Evolutionary conservation across 352 stramenopile genomes (phyloP), one percentile per base, ranked within the genome.

Genomic region (Pythium pectinolyticum): DNA sequence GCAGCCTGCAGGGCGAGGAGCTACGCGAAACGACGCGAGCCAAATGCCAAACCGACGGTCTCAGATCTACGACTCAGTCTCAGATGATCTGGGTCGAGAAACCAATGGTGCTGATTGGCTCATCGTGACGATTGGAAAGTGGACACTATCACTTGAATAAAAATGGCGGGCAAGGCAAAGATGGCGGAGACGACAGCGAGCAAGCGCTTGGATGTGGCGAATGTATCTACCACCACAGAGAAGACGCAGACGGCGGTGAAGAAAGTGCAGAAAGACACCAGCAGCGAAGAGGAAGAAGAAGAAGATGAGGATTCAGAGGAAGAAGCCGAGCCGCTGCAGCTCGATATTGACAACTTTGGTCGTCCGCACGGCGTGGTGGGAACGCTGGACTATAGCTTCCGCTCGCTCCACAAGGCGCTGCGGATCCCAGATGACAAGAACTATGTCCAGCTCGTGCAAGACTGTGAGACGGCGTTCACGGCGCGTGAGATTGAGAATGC

Each of bases 401-500:
- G 65, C 58, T 72, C 65, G 22, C 56, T 72, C 25, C 65, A 72
- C 54, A 17, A 14, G 0, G 65, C 65, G 27, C 59, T 72, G 47
- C 47, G 49, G 12, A 59, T 72, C 22, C 53, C 47, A 11, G 59
- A 68, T 22, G 66, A 72, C 43, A 64, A 68, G 59, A 72, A 48
- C 58, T 72, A 72, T 43, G 20, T 72, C 31, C 31, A 72, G 35
- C 48, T 82, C 6, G 49, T 81, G 32, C 49, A 66, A 5, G 75
- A 84, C 52, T 84, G 75, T 59, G 72, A 82, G 50, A 69, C 64
- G 22, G 72, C 72, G 55, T 84, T 84, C 65, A 80, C 75, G 27
- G 75, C 73, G 14, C 64, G 75, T 22, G 69, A 77, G 58, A 74
- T 80, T 24, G 73, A 81, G 53, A 71, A 78, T n/a, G 73, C 61